These are phyloP conservation scores for Aspergillus udagawae DNA, from an alignment of 2,329 filamentous ascomycete genomes.

Conservation along the genomic window DNA sequence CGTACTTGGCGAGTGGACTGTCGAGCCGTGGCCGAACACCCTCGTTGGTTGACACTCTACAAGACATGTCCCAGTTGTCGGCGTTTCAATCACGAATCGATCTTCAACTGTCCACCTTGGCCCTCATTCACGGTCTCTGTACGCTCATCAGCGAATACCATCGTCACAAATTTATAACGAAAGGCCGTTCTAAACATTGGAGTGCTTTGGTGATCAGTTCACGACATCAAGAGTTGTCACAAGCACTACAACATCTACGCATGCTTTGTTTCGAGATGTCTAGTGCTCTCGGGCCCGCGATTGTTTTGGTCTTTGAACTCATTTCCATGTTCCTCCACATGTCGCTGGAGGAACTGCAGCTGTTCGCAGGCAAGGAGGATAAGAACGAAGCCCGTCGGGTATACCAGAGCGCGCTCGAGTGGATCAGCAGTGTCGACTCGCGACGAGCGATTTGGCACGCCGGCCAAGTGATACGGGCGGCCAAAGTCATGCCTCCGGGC, in stretches of 20 bases:
- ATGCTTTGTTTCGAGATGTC: conserved; percentile 27
- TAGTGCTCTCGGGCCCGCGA: conserved; percentile 18
- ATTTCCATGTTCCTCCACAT: conserved; percentile 37
- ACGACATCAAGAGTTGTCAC: conserved; percentile 60
- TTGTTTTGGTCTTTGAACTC: conserved; percentile 31
- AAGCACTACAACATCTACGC: conserved; percentile 52
- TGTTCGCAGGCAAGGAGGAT: conserved; percentile 43
- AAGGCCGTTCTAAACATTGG: conserved; percentile 36
- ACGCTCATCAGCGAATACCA: conserved; percentile 63
- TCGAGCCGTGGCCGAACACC: conserved; percentile 30
- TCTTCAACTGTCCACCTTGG: conserved; percentile 52
- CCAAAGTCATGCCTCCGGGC: conserved; percentile 51
- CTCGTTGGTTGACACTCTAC: conserved; percentile 47
- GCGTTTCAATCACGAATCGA: conserved; percentile 52
- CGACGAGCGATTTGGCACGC: conserved; percentile 59
- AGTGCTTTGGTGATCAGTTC: conserved; percentile 48
- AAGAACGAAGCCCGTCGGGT: conserved; percentile 35
- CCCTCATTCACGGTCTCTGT: conserved; percentile 65
- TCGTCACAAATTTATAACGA: conserved; percentile 46
- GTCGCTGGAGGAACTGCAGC: conserved; percentile 42
- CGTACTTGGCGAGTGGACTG: conserved; percentile 45
- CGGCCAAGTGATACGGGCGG: conserved; percentile 61
- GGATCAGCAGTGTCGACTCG: conserved; percentile 34
- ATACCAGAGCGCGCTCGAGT: conserved; percentile 32
- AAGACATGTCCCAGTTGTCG: conserved; percentile 52